Percentiles rank a stretch among this genome's conserved stretches.
These are phyloP conservation scores for Paracamarosporium sp. DNA, from an alignment of 2,329 filamentous ascomycete genomes.

Conservation along the genomic window DNA sequence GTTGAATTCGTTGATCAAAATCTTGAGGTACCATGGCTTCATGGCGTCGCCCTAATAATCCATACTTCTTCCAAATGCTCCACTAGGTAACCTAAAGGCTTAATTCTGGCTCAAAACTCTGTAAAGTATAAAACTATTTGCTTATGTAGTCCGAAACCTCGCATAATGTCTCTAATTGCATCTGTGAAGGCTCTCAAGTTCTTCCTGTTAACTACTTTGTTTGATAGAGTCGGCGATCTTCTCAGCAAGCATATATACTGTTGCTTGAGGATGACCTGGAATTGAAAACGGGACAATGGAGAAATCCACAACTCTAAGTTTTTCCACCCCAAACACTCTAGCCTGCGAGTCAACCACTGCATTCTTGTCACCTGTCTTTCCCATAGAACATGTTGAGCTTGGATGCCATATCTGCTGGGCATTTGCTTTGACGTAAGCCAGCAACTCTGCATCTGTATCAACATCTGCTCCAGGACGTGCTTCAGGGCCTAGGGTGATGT, in stretches of 20 bases:
- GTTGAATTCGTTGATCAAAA: too few species aligned
- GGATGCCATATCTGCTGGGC: slow-evolving; percentile 33
- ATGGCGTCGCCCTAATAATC: too few species aligned
- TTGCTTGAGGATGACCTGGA: slow-evolving; percentile 43
- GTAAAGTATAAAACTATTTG: too few species aligned
- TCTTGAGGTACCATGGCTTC: too few species aligned
- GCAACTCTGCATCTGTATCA: slow-evolving; percentile 34
- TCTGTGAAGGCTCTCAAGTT: too few species aligned
- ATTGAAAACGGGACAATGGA: slow-evolving; percentile 31
- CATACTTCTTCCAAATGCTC: too few species aligned
- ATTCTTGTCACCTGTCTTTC: slow-evolving; percentile 31
- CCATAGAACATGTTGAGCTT: slow-evolving; percentile 37
- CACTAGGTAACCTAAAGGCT: too few species aligned
- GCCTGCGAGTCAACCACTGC: slow-evolving; percentile 45
- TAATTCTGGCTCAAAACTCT: too few species aligned
- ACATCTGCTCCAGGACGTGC: slow-evolving; percentile 30
- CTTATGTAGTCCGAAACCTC: too few species aligned
- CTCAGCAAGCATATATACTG: slow-evolving; percentile 34
- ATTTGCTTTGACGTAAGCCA: slow-evolving; percentile 20
- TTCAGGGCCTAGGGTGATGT: slow-evolving; percentile 24
- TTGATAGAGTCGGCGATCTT: slow-evolving; percentile 39
- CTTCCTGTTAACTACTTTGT: not conserved
- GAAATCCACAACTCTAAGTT: slow-evolving; percentile 46
- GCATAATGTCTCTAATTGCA: too few species aligned
- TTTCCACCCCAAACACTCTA: slow-evolving; percentile 40